A percentile compares a stretch with the other conserved stretches of the same genome.
phyloP scores from a whole-genome alignment of 2,329 filamentous ascomycete genomes.

The Metarhizium brunneum region DNA sequence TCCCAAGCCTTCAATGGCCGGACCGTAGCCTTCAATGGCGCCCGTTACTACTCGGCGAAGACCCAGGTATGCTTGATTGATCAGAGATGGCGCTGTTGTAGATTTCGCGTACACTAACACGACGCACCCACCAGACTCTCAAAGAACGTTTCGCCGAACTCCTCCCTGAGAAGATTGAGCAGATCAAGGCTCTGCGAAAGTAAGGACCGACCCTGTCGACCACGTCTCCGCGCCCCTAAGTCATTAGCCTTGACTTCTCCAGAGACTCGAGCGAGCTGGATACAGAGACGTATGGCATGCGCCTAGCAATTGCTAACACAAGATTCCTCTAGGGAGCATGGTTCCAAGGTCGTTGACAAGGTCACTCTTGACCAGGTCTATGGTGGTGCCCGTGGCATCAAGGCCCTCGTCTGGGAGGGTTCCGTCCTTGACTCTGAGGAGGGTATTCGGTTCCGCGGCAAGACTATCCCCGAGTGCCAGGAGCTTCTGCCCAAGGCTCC shows the following conservation, averaged over 20 bases:
- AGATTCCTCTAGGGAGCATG: constrained; percentile 62
- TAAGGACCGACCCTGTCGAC: constrained; percentile 34
- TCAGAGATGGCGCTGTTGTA: not conserved
- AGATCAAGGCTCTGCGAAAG: constrained; percentile 98
- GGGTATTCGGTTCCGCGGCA: constrained; percentile 98
- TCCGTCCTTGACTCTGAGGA: constrained; percentile 98
- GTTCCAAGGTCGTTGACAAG: constrained; percentile 91
- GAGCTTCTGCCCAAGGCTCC: constrained; percentile 93
- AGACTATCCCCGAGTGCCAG: constrained; percentile 99
- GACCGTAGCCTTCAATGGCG: constrained; percentile 66
- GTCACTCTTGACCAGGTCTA: constrained; percentile 99
- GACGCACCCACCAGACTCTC: constrained; percentile 54
- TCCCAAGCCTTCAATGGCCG: constrained; percentile 59
- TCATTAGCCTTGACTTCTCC: not conserved
- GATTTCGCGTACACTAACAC: not conserved
- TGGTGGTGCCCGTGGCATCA: constrained; percentile 97
- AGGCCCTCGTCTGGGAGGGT: constrained; percentile 96
- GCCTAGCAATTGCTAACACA: constrained; percentile 11
- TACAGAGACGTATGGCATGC: not conserved
- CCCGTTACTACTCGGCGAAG: constrained; percentile 91
- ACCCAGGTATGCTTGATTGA: constrained; percentile 54
- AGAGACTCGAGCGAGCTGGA: not conserved
- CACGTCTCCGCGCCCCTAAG: not conserved
- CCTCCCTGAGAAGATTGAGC: constrained; percentile 92
- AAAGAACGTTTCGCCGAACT: constrained; percentile 98